Conservation (phyloP, 2,329 filamentous ascomycete species). For the Paraphoma chrysanthemicola region DNA sequence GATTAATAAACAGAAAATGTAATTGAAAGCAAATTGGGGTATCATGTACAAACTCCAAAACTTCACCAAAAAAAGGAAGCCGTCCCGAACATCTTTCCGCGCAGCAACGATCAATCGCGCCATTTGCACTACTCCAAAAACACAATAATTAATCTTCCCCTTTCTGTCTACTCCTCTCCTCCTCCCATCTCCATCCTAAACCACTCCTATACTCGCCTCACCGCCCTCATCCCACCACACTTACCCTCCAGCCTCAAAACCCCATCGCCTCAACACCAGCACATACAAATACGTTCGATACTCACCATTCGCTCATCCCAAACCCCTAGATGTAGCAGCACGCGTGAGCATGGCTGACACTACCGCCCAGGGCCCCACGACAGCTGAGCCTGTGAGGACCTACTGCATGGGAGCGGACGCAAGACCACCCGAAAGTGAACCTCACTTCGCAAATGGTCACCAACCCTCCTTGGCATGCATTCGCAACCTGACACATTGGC, state of each 20-base stretch:
- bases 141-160: background rate
- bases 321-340: background rate
- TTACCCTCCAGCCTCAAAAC: background rate
- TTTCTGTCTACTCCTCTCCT: background rate
- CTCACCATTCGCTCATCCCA: background rate
- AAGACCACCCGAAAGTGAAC: background rate
- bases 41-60: too few species aligned
- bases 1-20: too few species aligned
- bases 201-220: background rate
- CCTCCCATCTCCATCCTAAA: background rate
- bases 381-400: background rate
- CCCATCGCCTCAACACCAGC: background rate
- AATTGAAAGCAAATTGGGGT: too few species aligned
- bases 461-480: background rate
- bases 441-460: background rate
- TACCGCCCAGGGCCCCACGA: background rate
- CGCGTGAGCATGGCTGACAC: background rate
- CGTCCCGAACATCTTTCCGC: too few species aligned
- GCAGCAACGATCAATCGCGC: too few species aligned
- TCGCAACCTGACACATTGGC: background rate
- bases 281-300: slow-evolving; percentile 1
- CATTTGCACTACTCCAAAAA: too few species aligned
- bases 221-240: background rate
- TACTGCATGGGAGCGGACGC: background rate
- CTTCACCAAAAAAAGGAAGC: too few species aligned